A percentile compares a stretch with the other conserved stretches of the same genome.
Conservation (phyloP, 2,329 filamentous ascomycete genomes). For the Fonsecaea erecta region DNA sequence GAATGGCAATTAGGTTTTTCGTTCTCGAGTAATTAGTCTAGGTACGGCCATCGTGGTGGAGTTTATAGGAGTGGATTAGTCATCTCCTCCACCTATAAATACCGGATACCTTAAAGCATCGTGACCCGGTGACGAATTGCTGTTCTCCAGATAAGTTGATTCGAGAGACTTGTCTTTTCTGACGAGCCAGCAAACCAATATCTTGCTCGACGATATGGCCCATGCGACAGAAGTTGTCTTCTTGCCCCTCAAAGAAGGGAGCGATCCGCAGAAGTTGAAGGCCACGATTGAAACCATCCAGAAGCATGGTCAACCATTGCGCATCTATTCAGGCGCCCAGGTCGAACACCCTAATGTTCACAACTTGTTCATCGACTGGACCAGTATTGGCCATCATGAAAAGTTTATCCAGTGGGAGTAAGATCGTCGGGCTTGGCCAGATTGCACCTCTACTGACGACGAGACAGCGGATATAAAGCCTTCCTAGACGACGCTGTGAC, state of each 20-base stretch:
- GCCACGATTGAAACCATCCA: slow-evolving; percentile 33
- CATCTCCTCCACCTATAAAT: no score
- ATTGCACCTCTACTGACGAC: not conserved
- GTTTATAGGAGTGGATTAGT: no score
- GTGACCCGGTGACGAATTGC: not conserved
- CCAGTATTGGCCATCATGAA: slow-evolving; percentile 37
- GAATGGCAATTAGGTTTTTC: no score
- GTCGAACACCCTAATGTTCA: slow-evolving; percentile 37
- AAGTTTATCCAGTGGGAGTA: slow-evolving; percentile 37
- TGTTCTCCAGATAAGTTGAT: not conserved
- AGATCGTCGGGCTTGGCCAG: not conserved
- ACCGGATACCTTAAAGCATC: not conserved
- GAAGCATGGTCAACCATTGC: slow-evolving; percentile 37
- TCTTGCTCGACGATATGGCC: slow-evolving; percentile 11
- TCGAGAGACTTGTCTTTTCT: not conserved
- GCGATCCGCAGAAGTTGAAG: slow-evolving; percentile 26
- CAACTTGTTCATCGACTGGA: slow-evolving; percentile 40
- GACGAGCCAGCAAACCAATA: not conserved
- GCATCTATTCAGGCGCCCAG: slow-evolving; percentile 35
- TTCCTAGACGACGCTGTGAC: slow-evolving; percentile 18
- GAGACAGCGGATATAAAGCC: slow-evolving; percentile 15
- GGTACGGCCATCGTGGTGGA: no score
- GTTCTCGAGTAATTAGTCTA: no score
- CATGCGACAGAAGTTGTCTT: slow-evolving; percentile 26
- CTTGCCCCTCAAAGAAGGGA: slow-evolving; percentile 24